Evolutionary conservation across 768 basidiomycete species (phyloP).

Genomic region (Mycena rosella): DNA sequence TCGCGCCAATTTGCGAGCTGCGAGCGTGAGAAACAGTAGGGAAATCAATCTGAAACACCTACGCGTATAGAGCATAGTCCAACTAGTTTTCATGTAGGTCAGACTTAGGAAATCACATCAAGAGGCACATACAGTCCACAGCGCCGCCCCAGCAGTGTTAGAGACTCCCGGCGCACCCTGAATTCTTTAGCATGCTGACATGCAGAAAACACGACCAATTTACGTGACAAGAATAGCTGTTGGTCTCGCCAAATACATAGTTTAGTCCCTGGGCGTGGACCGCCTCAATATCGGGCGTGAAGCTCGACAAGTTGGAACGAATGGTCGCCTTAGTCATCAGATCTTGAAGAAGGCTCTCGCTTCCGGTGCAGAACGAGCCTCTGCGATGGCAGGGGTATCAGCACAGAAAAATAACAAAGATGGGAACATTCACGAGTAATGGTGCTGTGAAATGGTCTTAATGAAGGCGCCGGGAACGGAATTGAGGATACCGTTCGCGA

Average conservation of each 20-base stretch:
- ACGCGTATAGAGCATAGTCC: constrained; percentile 73
- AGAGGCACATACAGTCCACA: constrained; percentile 60
- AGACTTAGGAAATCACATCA: constrained; percentile 17
- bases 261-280: constrained; percentile 59
- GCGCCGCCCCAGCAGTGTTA: constrained; percentile 74
- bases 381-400: constrained; percentile 47
- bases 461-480: constrained; percentile 64
- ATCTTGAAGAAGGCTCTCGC: constrained; percentile 65
- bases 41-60: constrained; percentile 9
- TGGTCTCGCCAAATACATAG: constrained; percentile 75
- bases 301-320: constrained; percentile 67
- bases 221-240: constrained; percentile 59
- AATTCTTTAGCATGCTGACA: constrained; percentile 10
- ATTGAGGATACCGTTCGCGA: constrained; percentile 63
- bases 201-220: constrained; percentile 41
- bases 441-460: constrained; percentile 69
- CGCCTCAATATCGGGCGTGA: constrained; percentile 65
- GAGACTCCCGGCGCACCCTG: constrained; percentile 69
- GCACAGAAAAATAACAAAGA: constrained; percentile 11
- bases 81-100: constrained; percentile 42
- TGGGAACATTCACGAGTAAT: constrained; percentile 44
- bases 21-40: constrained; percentile 17
- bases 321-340: constrained; percentile 74
- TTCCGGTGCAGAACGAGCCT: constrained; percentile 72
- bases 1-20: constrained; percentile 62